phyloP scores from a whole-genome alignment of 192 early-diverging fungal genomes.

The Coemansia reversa region DNA sequence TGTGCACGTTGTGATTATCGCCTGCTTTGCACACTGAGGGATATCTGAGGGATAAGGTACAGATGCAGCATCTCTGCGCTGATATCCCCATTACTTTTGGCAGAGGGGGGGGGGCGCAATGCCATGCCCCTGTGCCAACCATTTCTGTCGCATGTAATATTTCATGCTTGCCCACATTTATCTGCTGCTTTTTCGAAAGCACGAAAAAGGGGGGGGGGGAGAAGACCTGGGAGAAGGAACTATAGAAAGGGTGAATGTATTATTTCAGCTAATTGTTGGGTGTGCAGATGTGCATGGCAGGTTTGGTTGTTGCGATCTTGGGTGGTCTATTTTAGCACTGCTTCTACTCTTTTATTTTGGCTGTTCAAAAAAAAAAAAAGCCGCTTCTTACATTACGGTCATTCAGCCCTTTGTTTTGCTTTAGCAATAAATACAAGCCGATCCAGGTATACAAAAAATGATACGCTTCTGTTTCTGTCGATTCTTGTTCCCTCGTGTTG shows the following conservation, averaged over 20 bases:
- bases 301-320: not conserved
- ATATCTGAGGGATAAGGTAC: not conserved
- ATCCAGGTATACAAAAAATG: not conserved
- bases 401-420: not conserved
- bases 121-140: no score
- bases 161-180: not conserved
- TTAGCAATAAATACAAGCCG: not conserved
- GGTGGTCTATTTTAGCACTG: not conserved
- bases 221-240: not conserved
- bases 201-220: not conserved
- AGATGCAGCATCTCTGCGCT: not conserved
- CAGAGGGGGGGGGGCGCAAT: not conserved
- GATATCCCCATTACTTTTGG: not conserved
- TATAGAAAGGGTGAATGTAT: not conserved
- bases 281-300: not conserved
- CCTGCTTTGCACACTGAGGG: not conserved
- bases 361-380: not conserved
- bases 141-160: not conserved
- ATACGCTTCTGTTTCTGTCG: not conserved
- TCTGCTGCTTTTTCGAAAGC: not conserved
- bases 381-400: not conserved
- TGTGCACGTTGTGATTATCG: not conserved
- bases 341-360: not conserved
- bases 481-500: not conserved
- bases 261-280: not conserved